Percentiles rank a stretch among this genome's conserved stretches.
Evolutionary conservation across 2,329 filamentous ascomycete genomes (phyloP).

Genomic region (Cordyceps cicadae): DNA sequence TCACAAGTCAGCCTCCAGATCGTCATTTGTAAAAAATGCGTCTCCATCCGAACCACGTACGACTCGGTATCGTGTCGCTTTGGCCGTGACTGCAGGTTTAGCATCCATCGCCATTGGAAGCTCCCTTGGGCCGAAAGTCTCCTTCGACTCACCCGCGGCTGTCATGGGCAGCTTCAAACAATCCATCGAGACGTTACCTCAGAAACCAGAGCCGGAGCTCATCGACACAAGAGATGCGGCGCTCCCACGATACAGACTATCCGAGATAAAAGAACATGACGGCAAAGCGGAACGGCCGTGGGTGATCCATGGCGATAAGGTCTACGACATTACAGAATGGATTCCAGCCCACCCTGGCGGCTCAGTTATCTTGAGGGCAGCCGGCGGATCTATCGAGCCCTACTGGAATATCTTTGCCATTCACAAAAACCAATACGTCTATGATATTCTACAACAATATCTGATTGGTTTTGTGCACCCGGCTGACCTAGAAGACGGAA

Average conservation of each 20-base stretch:
- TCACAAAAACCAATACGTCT: slow-evolving; percentile 57
- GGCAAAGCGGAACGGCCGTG: slow-evolving; percentile 46
- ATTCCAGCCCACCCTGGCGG: slow-evolving; percentile 57
- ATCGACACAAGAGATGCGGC: slow-evolving; percentile 29
- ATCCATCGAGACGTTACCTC: not conserved
- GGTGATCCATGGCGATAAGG: slow-evolving; percentile 55
- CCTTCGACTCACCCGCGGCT: not conserved
- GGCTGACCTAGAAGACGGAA: slow-evolving; percentile 50
- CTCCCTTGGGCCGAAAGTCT: not conserved
- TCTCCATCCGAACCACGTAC: not conserved
- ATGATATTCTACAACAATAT: slow-evolving; percentile 57
- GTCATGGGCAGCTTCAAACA: slow-evolving; percentile 4
- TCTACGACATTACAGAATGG: slow-evolving; percentile 67
- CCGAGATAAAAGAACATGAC: slow-evolving; percentile 46
- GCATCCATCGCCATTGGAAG: not conserved
- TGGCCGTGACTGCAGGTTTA: not conserved
- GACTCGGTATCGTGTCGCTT: not conserved
- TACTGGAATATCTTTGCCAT: slow-evolving; percentile 66
- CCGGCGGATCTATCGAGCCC: slow-evolving; percentile 55
- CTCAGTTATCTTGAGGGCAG: slow-evolving; percentile 58
- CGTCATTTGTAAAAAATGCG: not conserved
- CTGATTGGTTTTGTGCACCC: slow-evolving; percentile 53
- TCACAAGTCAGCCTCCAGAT: not conserved
- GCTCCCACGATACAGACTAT: slow-evolving; percentile 41
- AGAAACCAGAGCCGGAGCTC: not conserved